These are phyloP conservation scores for Syncephalastrum racemosum DNA, from an alignment of 371 early-diverging fungal genomes.

Conservation along the genomic window DNA sequence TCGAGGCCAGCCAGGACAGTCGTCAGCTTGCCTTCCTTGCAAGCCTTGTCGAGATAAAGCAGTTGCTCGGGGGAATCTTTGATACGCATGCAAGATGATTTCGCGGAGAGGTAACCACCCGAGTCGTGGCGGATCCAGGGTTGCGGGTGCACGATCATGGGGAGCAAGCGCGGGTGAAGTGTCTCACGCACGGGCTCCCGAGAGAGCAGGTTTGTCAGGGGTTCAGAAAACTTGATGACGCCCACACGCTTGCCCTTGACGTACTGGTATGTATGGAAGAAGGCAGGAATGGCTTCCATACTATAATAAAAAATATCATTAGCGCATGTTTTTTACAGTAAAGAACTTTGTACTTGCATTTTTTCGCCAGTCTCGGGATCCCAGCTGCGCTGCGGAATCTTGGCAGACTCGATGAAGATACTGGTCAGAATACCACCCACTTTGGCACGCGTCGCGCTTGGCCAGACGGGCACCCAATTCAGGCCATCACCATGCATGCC, in stretches of 20 bases:
- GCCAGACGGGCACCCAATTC: slow-evolving; percentile 71
- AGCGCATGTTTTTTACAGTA: neutral
- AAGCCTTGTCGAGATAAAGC: slow-evolving; percentile 79
- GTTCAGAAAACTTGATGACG: slow-evolving; percentile 70
- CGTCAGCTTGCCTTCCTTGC: slow-evolving; percentile 69
- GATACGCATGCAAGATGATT: slow-evolving; percentile 75
- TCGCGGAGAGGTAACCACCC: slow-evolving; percentile 89
- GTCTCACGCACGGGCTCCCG: slow-evolving; percentile 62
- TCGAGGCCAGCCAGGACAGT: slow-evolving; percentile 81
- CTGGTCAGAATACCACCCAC: slow-evolving; percentile 69
- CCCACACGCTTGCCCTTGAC: slow-evolving; percentile 71
- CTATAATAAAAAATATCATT: slow-evolving; percentile 10
- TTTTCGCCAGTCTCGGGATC: slow-evolving; percentile 59
- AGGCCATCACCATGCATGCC: slow-evolving; percentile 22
- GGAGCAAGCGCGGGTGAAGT: slow-evolving; percentile 79
- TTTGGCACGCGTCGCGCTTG: slow-evolving; percentile 61
- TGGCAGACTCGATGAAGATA: slow-evolving; percentile 74
- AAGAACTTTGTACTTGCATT: slow-evolving; percentile 28
- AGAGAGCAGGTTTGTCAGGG: slow-evolving; percentile 70
- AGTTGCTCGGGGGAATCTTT: slow-evolving; percentile 75
- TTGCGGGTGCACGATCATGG: slow-evolving; percentile 93
- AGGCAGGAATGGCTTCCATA: slow-evolving; percentile 73
- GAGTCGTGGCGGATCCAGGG: slow-evolving; percentile 91
- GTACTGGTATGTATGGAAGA: slow-evolving; percentile 73
- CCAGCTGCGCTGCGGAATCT: slow-evolving; percentile 60